These are phyloP conservation scores for Scutellaria baicalensis DNA, from an alignment of 257 asterid species.

Conservation along the genomic window DNA sequence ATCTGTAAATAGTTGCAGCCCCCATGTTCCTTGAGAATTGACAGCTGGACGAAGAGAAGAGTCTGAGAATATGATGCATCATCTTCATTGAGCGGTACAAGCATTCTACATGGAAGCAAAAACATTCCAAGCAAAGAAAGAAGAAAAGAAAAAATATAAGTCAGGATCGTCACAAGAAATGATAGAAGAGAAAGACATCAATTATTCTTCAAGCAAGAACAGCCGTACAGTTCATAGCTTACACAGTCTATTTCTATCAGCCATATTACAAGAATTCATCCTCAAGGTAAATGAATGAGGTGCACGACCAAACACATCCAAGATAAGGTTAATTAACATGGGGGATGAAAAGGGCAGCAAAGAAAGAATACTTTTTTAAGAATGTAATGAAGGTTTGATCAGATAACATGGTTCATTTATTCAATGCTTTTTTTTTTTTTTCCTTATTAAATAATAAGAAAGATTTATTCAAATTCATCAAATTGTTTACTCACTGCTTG, in stretches of 20 bases:
- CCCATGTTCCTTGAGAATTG: conserved; percentile 3
- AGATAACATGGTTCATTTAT: background rate
- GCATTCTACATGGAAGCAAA: conserved; percentile 11
- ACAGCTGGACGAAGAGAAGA: conserved; percentile 14
- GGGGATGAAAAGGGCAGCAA: background rate
- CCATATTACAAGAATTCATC: background rate
- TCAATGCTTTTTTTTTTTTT: background rate
- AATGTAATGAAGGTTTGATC: background rate
- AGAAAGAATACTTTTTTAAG: background rate
- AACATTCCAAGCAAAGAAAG: too few species aligned
- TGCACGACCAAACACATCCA: background rate
- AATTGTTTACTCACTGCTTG: background rate
- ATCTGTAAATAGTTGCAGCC: conserved; percentile 21
- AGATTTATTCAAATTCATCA: background rate
- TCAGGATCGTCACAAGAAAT: background rate
- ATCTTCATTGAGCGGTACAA: conserved; percentile 11
- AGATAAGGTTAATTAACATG: background rate
- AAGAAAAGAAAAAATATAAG: background rate
- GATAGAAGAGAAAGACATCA: background rate
- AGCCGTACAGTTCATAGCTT: background rate
- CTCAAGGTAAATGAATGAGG: background rate
- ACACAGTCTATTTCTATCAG: background rate
- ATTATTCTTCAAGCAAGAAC: background rate
- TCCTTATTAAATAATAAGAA: background rate
- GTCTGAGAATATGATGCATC: conserved; percentile 8